A percentile compares a stretch with the other conserved stretches of the same genome.
These are phyloP conservation scores for Populus nigra DNA, from an alignment of 345 rosid genomes.

Conservation along the genomic window DNA sequence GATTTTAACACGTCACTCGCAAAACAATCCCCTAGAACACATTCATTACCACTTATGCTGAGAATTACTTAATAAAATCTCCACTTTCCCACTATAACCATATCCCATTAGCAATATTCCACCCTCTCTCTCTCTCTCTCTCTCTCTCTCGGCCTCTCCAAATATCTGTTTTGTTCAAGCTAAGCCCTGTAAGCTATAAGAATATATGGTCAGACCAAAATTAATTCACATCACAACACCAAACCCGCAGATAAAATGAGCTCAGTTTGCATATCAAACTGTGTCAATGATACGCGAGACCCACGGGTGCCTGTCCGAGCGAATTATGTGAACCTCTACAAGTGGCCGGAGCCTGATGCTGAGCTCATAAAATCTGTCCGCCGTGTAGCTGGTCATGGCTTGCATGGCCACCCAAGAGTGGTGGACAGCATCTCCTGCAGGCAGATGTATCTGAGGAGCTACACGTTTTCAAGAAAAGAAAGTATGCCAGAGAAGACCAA, in stretches of 20 bases:
- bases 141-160: slow-evolving; percentile 4
- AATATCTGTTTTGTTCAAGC: slow-evolving; percentile 52
- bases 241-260: slow-evolving; percentile 34
- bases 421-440: slow-evolving; percentile 26
- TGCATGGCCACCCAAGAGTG: slow-evolving; percentile 21
- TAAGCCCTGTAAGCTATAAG: slow-evolving; percentile 32
- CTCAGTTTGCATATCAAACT: slow-evolving; percentile 74
- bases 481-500: slow-evolving; percentile 24
- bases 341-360: slow-evolving; percentile 26
- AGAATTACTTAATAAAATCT: slow-evolving; percentile 27
- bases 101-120: not conserved
- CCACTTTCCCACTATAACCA: not conserved
- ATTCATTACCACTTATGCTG: slow-evolving; percentile 30
- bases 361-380: slow-evolving; percentile 31
- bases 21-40: not conserved
- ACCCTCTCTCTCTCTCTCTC: not conserved
- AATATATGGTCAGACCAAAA: slow-evolving; percentile 17
- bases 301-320: slow-evolving; percentile 60
- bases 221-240: not conserved
- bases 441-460: slow-evolving; percentile 30
- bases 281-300: slow-evolving; percentile 66
- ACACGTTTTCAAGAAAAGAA: slow-evolving; percentile 26
- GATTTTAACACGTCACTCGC: not conserved
- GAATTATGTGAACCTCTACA: slow-evolving; percentile 50
- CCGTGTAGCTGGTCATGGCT: slow-evolving; percentile 21